These are phyloP conservation scores for Aspergillus leporis DNA, from an alignment of 495 filamentous ascomycete genomes.

Conservation along the genomic window DNA sequence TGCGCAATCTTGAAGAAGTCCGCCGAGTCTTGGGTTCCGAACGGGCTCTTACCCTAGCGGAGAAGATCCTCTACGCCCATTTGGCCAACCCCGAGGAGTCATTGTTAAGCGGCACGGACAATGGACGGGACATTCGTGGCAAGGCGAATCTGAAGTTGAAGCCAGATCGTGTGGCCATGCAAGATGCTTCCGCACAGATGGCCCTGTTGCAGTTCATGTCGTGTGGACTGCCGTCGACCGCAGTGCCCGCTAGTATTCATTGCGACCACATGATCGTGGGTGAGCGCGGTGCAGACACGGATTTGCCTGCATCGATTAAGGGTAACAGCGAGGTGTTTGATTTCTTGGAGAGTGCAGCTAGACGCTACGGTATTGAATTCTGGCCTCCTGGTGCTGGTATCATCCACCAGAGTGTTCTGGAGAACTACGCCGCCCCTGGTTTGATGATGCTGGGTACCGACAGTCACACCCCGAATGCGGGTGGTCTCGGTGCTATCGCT, in stretches of 20 bases:
- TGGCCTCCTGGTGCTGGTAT: constrained; percentile 99
- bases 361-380: constrained; percentile 97
- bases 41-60: constrained; percentile 79
- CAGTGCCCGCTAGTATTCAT: constrained; percentile 97
- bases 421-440: constrained; percentile 97
- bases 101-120: constrained; percentile 73
- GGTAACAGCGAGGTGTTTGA: constrained; percentile 97
- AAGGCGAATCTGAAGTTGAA: constrained; percentile 95
- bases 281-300: constrained; percentile 77
- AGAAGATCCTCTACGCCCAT: constrained; percentile 98
- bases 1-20: constrained; percentile 60
- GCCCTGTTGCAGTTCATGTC: constrained; percentile 98
- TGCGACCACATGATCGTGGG: constrained; percentile 99
- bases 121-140: constrained; percentile 78
- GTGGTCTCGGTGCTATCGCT: constrained; percentile 88
- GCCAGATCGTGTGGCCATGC: constrained; percentile 97
- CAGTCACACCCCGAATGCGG: constrained; percentile 95
- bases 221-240: constrained; percentile 83
- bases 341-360: constrained; percentile 90
- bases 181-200: constrained; percentile 99
- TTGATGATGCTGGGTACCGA: constrained; percentile 99
- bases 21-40: constrained; percentile 67
- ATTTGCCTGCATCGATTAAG: constrained; percentile 82
- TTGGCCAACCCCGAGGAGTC: constrained; percentile 84
- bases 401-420: constrained; percentile 96